Percentiles rank a stretch among this genome's conserved stretches.
Conservation (phyloP, 176 grass and related monocot genomes). For the Lolium multiflorum region DNA sequence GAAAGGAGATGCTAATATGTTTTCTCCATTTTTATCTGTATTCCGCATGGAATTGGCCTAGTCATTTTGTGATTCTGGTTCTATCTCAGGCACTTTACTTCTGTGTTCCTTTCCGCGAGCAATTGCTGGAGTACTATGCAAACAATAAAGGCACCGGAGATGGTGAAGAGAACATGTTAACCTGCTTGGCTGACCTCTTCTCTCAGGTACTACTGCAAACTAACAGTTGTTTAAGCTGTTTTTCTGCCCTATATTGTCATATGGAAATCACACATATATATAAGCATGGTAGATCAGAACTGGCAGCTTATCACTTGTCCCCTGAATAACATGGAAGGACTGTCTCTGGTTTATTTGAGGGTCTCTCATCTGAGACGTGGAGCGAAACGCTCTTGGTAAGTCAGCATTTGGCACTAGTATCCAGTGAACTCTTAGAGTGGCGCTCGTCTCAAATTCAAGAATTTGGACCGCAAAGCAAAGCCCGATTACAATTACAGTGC, state of each 20-base stretch:
- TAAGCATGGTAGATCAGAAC: neutral
- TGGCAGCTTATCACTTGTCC: neutral
- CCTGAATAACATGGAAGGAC: neutral
- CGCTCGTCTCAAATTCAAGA: neutral
- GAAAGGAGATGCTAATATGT: neutral
- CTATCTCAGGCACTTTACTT: slow-evolving; percentile 75
- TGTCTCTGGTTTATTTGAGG: neutral
- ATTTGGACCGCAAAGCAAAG: slow-evolving; percentile 1
- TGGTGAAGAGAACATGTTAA: slow-evolving; percentile 87
- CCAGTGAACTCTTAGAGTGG: neutral
- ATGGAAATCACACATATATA: neutral
- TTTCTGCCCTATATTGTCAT: neutral
- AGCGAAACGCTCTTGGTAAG: neutral
- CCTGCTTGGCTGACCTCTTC: slow-evolving; percentile 94
- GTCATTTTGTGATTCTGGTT: slow-evolving; percentile 6
- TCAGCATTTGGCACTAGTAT: neutral
- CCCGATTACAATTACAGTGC: too few relatives aligned
- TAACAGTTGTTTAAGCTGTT: slow-evolving; percentile 15
- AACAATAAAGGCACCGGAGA: slow-evolving; percentile 71
- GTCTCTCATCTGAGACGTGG: too few relatives aligned
- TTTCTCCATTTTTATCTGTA: neutral
- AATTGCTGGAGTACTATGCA: slow-evolving; percentile 92
- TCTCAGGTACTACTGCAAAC: slow-evolving; percentile 68
- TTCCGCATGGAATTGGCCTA: neutral
- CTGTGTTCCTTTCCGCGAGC: slow-evolving; percentile 84